phyloP scores from a whole-genome alignment of 228 moss, liverwort and hornwort genomes.

The Sphagnum magellanicum region DNA sequence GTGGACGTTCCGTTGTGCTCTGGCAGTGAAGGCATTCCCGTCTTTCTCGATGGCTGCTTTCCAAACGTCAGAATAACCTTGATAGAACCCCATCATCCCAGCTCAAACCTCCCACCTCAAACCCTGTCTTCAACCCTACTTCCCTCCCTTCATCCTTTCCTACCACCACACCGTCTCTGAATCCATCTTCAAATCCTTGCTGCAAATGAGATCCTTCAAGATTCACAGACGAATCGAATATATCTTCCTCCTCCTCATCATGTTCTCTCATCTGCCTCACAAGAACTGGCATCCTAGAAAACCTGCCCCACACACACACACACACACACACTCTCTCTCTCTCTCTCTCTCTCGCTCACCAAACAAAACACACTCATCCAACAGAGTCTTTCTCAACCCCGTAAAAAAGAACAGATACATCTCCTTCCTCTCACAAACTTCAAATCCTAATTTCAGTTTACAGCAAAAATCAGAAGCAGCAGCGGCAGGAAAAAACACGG shows the following conservation, averaged over 20 bases:
- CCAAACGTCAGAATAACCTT: slow-evolving; percentile 73
- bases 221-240: slow-evolving; percentile 75
- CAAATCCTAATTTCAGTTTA: too few relatives aligned
- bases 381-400: too few relatives aligned
- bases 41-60: slow-evolving; percentile 33
- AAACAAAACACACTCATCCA: too few relatives aligned
- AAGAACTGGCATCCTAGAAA: slow-evolving; percentile 36
- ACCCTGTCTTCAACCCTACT: slow-evolving; percentile 81
- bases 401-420: too few relatives aligned
- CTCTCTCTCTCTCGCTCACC: too few relatives aligned
- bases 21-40: slow-evolving; percentile 39
- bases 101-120: slow-evolving; percentile 88
- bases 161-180: slow-evolving; percentile 55
- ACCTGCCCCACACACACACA: slow-evolving; percentile 1
- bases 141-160: slow-evolving; percentile 79
- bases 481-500: too few relatives aligned
- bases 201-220: slow-evolving; percentile 65
- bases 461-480: too few relatives aligned
- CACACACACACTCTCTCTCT: too few relatives aligned
- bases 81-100: slow-evolving; percentile 27
- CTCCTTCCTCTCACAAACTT: too few relatives aligned
- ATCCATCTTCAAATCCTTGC: slow-evolving; percentile 76
- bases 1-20: slow-evolving; percentile 67
- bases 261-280: slow-evolving; percentile 11
- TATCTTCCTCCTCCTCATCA: slow-evolving; percentile 35